Evolutionary conservation across 495 filamentous ascomycete genomes (phyloP).

Genomic region (Neurospora sp.): DNA sequence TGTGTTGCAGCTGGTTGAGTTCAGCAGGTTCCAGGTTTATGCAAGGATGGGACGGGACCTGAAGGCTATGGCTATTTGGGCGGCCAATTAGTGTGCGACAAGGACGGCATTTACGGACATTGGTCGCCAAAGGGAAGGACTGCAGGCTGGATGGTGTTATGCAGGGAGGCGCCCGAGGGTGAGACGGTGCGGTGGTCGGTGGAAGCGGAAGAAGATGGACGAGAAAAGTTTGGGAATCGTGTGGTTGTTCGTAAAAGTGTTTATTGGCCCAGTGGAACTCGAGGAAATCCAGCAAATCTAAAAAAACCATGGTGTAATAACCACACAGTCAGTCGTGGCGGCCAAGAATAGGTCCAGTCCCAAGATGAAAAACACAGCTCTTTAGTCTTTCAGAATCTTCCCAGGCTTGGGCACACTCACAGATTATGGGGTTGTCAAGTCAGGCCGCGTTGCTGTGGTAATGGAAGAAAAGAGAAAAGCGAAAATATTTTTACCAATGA

Average conservation of each 20-base stretch:
- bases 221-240: neutral
- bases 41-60: neutral
- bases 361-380: too few relatives aligned
- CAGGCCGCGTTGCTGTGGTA: neutral
- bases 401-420: neutral
- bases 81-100: slow-evolving; percentile 22
- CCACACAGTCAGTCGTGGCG: neutral
- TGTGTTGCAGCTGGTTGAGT: neutral
- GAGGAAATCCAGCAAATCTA: neutral
- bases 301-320: neutral
- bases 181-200: neutral
- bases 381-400: neutral
- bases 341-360: neutral
- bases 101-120: slow-evolving; percentile 10
- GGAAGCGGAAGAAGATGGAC: neutral
- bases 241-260: neutral
- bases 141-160: neutral
- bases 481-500: neutral
- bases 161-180: neutral
- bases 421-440: neutral
- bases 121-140: neutral
- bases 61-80: neutral
- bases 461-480: neutral
- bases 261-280: neutral
- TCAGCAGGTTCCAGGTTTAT: neutral